Evolutionary conservation across 192 early-diverging fungal genomes (phyloP).

Genomic region (Entrophospora sp.): DNA sequence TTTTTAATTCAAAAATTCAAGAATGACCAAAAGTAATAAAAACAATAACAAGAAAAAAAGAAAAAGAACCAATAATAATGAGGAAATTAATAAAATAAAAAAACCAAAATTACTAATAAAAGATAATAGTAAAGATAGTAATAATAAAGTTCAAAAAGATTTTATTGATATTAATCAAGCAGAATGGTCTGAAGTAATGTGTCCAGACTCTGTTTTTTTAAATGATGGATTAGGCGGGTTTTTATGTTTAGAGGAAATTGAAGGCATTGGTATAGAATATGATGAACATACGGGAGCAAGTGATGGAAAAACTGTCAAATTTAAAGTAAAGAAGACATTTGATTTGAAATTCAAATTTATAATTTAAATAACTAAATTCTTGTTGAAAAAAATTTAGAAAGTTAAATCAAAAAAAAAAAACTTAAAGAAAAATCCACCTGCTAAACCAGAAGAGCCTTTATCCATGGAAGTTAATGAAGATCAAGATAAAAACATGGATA

Average conservation of each 20-base stretch:
- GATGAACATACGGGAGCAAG: conserved; percentile 50
- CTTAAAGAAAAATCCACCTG: conserved; percentile 27
- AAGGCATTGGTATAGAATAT: conserved; percentile 72
- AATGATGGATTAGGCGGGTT: conserved; percentile 68
- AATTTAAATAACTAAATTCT: background rate
- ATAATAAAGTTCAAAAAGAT: background rate
- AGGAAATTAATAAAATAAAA: background rate
- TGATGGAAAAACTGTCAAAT: conserved; percentile 63
- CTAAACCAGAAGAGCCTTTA: conserved; percentile 41
- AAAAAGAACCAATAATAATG: background rate
- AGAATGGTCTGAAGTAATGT: conserved; percentile 7
- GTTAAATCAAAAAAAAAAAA: conserved; percentile 13
- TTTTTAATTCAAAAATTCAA: too few relatives aligned
- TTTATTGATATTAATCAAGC: background rate
- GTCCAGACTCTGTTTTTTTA: conserved; percentile 10
- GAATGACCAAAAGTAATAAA: background rate
- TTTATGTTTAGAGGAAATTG: conserved; percentile 79
- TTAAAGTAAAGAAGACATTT: conserved; percentile 46
- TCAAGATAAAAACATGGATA: background rate
- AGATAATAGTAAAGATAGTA: too few relatives aligned
- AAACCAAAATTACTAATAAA: background rate
- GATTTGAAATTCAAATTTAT: conserved; percentile 20
- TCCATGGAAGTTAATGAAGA: conserved; percentile 22
- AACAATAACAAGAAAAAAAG: background rate
- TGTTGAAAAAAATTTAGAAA: background rate